Percentiles rank a stretch among this genome's conserved stretches.
Conservation (phyloP, 1,139 yeast species). For the Arxiozyma slooffiae region DNA sequence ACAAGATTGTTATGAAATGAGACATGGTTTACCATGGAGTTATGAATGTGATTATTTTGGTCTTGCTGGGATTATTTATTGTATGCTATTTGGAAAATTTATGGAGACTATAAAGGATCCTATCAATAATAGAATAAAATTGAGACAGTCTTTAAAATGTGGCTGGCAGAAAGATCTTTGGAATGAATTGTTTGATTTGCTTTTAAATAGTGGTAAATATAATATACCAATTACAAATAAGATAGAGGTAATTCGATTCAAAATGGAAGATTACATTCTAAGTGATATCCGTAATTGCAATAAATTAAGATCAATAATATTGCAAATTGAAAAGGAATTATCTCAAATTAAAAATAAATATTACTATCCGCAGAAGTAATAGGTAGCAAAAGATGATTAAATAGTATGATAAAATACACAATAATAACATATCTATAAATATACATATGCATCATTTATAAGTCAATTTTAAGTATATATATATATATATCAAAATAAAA, state of each 20-base stretch:
- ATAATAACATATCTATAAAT: neutral
- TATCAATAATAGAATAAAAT: conserved; percentile 20
- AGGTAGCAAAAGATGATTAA: neutral
- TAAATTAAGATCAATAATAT: conserved; percentile 16
- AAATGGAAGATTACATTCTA: conserved; percentile 38
- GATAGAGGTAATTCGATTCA: conserved; percentile 33
- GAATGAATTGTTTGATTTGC: conserved; percentile 53
- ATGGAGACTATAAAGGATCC: conserved; percentile 36
- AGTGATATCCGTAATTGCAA: conserved; percentile 10
- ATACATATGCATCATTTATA: neutral
- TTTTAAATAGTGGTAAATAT: conserved; percentile 47
- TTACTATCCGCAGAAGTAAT: neutral
- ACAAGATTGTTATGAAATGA: conserved; percentile 74
- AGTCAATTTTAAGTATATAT: neutral
- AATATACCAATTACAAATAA: conserved; percentile 36
- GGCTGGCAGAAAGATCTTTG: conserved; percentile 74
- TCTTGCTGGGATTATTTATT: conserved; percentile 64
- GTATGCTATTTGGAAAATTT: conserved; percentile 57
- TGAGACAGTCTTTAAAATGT: conserved; percentile 47
- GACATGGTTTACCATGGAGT: conserved; percentile 55
- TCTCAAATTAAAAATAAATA: conserved; percentile 7
- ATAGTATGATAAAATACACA: neutral
- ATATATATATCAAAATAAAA: too few species aligned
- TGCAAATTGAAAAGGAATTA: conserved; percentile 22
- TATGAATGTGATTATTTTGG: conserved; percentile 84